A percentile compares a stretch with the other conserved stretches of the same genome.
These are phyloP conservation scores for Meyerozyma athensensis DNA, from an alignment of 1,139 yeast species.

Conservation along the genomic window DNA sequence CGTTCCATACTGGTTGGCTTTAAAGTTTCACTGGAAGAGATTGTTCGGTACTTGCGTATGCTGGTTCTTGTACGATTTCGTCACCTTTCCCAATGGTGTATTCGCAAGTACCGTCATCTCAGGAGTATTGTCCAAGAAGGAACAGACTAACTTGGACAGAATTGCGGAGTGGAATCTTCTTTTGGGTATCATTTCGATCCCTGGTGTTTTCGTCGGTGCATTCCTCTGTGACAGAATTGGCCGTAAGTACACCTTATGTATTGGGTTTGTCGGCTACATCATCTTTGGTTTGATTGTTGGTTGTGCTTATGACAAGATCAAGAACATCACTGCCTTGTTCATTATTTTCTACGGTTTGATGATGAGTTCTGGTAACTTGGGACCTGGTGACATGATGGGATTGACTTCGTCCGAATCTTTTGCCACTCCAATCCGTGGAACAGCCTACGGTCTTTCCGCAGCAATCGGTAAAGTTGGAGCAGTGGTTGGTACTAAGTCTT, in stretches of 20 bases:
- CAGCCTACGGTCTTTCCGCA: slow-evolving; percentile 47
- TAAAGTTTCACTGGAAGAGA: slow-evolving; percentile 52
- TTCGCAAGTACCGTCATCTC: slow-evolving; percentile 52
- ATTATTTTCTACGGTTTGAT: slow-evolving; percentile 56
- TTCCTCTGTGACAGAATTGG: slow-evolving; percentile 49
- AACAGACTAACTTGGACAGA: slow-evolving; percentile 32
- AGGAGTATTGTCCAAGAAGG: slow-evolving; percentile 32
- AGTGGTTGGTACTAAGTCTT: slow-evolving; percentile 43
- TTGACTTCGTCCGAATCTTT: slow-evolving; percentile 62
- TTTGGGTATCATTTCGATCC: slow-evolving; percentile 48
- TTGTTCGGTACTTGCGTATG: slow-evolving; percentile 54
- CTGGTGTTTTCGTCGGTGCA: slow-evolving; percentile 60
- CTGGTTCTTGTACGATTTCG: slow-evolving; percentile 63
- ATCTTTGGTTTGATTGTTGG: slow-evolving; percentile 56
- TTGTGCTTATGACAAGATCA: slow-evolving; percentile 44
- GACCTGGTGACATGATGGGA: slow-evolving; percentile 77
- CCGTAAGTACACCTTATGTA: slow-evolving; percentile 52
- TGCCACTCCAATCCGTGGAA: slow-evolving; percentile 75
- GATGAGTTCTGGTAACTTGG: slow-evolving; percentile 61
- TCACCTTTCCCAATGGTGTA: slow-evolving; percentile 62
- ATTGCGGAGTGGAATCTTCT: slow-evolving; percentile 58
- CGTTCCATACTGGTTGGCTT: slow-evolving; percentile 51
- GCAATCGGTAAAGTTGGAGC: slow-evolving; percentile 51
- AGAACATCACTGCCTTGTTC: slow-evolving; percentile 48
- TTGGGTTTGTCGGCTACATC: slow-evolving; percentile 37